These are phyloP conservation scores for Dacryopinax spathularia DNA, from an alignment of 768 basidiomycete species.

Conservation along the genomic window DNA sequence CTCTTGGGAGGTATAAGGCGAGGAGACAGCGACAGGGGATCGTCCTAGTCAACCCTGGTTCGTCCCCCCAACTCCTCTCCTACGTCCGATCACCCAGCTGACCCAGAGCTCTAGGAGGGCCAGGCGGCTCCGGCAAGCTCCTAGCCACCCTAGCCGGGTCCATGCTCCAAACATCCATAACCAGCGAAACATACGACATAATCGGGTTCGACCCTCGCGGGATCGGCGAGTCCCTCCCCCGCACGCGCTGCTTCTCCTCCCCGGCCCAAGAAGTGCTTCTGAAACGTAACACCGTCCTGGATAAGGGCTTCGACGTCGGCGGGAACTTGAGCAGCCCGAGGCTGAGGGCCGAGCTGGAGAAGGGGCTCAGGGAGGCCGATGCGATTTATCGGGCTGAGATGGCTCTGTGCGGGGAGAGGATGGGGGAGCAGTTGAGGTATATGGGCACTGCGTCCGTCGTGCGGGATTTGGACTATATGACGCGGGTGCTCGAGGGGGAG, in stretches of 20 bases:
- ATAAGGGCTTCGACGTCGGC: conserved; percentile 7
- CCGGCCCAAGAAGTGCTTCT: conserved; percentile 3
- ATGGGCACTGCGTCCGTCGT: conserved; percentile 14
- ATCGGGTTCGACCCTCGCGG: conserved; percentile 14
- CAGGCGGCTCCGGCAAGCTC: conserved; percentile 1
- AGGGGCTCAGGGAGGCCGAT: conserved; percentile 2
- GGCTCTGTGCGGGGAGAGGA: conserved; percentile 7
- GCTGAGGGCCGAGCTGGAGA: background rate
- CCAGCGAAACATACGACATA: conserved; percentile 11
- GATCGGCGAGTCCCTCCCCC: conserved; percentile 5
- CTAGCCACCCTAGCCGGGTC: background rate
- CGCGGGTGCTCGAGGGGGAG: conserved; percentile 9
- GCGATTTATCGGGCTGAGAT: conserved; percentile 4
- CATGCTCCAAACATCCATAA: background rate
- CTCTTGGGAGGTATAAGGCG: background rate
- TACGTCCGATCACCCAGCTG: background rate
- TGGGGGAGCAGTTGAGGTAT: conserved; percentile 8
- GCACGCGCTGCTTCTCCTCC: conserved; percentile 5
- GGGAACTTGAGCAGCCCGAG: conserved; percentile 2
- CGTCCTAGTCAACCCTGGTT: conserved; percentile 3
- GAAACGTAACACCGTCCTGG: conserved; percentile 5
- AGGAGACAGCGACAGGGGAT: background rate
- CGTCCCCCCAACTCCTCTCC: background rate
- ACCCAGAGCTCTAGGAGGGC: background rate
- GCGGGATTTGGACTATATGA: conserved; percentile 14